Evolutionary conservation across 2,329 filamentous ascomycete genomes (phyloP).

Genomic region (Penicillium hesseltinei): DNA sequence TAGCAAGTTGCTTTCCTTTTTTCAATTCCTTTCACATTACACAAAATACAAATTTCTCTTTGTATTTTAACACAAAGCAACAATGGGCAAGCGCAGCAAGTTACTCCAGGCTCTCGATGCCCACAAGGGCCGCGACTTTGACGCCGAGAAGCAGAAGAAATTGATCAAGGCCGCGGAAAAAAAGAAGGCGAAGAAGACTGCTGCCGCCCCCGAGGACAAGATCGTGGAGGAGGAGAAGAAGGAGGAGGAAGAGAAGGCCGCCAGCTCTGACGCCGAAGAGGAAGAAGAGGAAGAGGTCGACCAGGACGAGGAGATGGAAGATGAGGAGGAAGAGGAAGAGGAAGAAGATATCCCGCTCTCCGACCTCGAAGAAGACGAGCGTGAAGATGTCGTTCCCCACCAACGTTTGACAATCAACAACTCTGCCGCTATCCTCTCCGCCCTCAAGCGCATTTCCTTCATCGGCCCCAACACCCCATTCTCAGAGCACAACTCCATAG

Average conservation of each 20-base stretch:
- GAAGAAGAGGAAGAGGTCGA: constrained; percentile 29
- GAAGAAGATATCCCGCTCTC: constrained; percentile 88
- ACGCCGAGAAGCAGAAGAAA: constrained; percentile 74
- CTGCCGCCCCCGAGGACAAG: constrained; percentile 28
- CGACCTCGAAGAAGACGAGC: constrained; percentile 77
- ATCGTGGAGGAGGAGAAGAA: constrained; percentile 28
- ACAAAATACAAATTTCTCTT: constrained; percentile 9
- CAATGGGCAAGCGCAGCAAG: constrained; percentile 56
- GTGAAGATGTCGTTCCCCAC: constrained; percentile 82
- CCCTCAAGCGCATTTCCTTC: constrained; percentile 65
- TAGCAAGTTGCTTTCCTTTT: constrained; percentile 13
- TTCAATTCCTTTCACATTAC: constrained; percentile 9
- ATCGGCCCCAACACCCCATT: constrained; percentile 68
- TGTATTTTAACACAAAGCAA: constrained; percentile 13
- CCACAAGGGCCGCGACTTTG: constrained; percentile 64
- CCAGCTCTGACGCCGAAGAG: constrained; percentile 29
- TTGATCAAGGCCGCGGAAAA: constrained; percentile 53
- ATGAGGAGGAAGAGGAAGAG: constrained; percentile 69
- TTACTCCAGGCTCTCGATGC: constrained; percentile 59
- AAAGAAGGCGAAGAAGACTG: constrained; percentile 38
- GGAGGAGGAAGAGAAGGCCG: constrained; percentile 42
- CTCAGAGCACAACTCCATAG: constrained; percentile 75
- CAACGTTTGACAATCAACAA: constrained; percentile 98
- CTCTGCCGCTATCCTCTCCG: constrained; percentile 75
- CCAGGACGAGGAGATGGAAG: constrained; percentile 44